These are phyloP conservation scores for Penicillium antarcticum DNA, from an alignment of 495 filamentous ascomycete species.

Conservation along the genomic window DNA sequence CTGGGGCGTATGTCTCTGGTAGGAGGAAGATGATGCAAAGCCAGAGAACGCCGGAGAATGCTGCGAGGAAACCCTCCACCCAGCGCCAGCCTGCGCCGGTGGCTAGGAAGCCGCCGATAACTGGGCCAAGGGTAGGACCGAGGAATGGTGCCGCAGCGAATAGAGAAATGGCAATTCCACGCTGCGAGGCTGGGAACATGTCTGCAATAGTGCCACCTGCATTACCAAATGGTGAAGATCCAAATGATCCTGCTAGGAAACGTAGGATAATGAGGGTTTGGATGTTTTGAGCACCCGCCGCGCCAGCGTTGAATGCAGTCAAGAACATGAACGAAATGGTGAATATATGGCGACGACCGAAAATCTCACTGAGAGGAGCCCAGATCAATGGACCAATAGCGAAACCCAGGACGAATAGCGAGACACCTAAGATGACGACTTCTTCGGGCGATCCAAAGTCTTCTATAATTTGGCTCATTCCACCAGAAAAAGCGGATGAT, in stretches of 20 bases:
- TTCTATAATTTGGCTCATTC: constrained; percentile 50
- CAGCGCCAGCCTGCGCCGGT: constrained; percentile 58
- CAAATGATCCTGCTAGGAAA: constrained; percentile 71
- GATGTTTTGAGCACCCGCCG: constrained; percentile 57
- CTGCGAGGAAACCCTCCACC: constrained; percentile 53
- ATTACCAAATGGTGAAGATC: constrained; percentile 67
- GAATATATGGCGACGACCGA: constrained; percentile 68
- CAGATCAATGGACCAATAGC: constrained; percentile 51
- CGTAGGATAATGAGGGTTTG: constrained; percentile 62
- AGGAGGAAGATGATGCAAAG: constrained; percentile 42
- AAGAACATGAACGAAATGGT: constrained; percentile 56
- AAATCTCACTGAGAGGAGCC: constrained; percentile 57
- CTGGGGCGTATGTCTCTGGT: constrained; percentile 56
- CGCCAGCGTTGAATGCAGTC: constrained; percentile 65
- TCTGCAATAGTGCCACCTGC: constrained; percentile 69
- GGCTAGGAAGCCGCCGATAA: constrained; percentile 57
- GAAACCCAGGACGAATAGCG: constrained; percentile 53
- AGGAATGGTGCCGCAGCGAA: constrained; percentile 63
- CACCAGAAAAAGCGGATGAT: constrained; percentile 69
- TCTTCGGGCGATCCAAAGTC: constrained; percentile 44
- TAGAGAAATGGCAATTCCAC: constrained; percentile 57
- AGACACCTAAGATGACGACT: constrained; percentile 49
- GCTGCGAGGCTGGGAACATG: constrained; percentile 57
- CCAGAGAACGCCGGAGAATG: constrained; percentile 46
- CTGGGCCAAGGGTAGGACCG: constrained; percentile 39